Evolutionary conservation across 2,329 filamentous ascomycete species (phyloP), one percentile per base, ranked within the genome.

Genomic region (Aspergillus proliferans): DNA sequence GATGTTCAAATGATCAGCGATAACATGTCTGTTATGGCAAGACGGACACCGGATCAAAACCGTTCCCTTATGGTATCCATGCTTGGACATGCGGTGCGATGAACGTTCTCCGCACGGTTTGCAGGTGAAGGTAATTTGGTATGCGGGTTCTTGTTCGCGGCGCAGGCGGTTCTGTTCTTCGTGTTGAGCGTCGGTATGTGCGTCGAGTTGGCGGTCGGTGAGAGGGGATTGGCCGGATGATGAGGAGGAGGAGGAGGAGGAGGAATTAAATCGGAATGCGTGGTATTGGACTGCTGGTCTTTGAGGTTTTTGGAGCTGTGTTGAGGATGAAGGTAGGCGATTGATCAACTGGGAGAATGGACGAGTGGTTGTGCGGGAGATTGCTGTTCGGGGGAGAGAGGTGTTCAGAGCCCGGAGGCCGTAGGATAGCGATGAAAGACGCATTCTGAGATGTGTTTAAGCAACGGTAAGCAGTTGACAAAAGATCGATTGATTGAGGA

Each of bases 121-220:
- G 79, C 93, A 98, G 58, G 93, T 98, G 68, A 98, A 96, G 45
- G 84, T 87, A 56, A 98, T 78, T 58, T 89, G 80, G 72, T 97
- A 98, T 49, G 87, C 82, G 1, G 88, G 88, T 58, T 82, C 65
- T 52, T 70, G 54, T 52, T 68, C 59, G 53, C 71, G 61, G 52
- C 69, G 61, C 46, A 64, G 50, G 58, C 65, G 56, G 56, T 70
- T 69, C 45, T 60, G 53, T 36, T 68, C 68, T 34, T 60, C 61
- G 47, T 67, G 60, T 47, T 64, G 54, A 45, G 65, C 58, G 48
- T 67, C 63, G 28, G 57, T 60, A 50, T 67, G 52, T 21, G 58
- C 47, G 49, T 54, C 50, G 36, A 52, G 19, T 38, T 55, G 41
- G 21, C 61, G 61, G 46, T 71, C 62, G 36, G 71, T 71, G 46